Conservation (phyloP, 2,329 filamentous ascomycete species). For the Ophiosphaerella korrae region DNA sequence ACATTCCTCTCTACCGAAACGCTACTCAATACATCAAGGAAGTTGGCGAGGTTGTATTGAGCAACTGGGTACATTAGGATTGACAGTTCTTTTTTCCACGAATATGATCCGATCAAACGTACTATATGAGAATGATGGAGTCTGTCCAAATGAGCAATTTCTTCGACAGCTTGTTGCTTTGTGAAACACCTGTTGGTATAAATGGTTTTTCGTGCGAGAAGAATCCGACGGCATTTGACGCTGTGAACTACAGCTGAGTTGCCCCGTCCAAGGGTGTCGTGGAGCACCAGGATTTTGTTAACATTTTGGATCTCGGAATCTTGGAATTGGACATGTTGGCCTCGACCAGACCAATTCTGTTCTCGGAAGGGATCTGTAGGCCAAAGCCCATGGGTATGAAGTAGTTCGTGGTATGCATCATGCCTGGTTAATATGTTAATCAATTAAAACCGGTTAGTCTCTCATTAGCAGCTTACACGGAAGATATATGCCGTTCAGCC, state of each 20-base stretch:
- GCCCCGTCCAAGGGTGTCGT: neutral
- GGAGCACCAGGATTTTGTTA: neutral
- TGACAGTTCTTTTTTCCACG: constrained; percentile 10
- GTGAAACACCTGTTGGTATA: constrained; percentile 7
- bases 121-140: constrained; percentile 21
- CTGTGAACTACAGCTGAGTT: constrained; percentile 13
- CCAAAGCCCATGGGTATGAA: constrained; percentile 7
- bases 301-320: neutral
- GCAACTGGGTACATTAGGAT: constrained; percentile 26
- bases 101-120: constrained; percentile 23
- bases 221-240: constrained; percentile 20
- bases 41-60: constrained; percentile 6
- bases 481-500: too few species aligned
- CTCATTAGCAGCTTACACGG: too few species aligned
- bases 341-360: constrained; percentile 23
- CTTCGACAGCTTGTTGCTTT: constrained; percentile 15
- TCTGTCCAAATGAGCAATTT: constrained; percentile 17
- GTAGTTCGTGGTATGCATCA: constrained; percentile 1
- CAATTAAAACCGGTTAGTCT: too few species aligned
- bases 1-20: neutral
- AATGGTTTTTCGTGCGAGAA: constrained; percentile 23
- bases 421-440: too few species aligned
- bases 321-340: constrained; percentile 20
- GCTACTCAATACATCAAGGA: neutral
- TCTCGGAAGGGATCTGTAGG: constrained; percentile 7